Evolutionary conservation across 2,329 filamentous ascomycete genomes (phyloP).

Genomic region (Pestalotiopsis sp.): DNA sequence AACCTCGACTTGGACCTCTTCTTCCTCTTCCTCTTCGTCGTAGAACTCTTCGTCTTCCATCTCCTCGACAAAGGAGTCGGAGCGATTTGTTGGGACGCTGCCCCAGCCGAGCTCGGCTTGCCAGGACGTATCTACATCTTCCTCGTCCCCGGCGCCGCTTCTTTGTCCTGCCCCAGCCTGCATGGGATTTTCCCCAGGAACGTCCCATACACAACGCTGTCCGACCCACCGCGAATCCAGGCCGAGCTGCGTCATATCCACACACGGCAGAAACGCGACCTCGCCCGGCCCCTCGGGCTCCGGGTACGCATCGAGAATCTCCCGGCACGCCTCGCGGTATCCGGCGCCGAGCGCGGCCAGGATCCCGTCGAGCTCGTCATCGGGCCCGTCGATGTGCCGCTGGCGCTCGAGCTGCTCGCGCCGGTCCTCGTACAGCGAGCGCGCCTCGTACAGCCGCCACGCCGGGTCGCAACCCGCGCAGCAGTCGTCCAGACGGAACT

Average conservation of each 20-base stretch:
- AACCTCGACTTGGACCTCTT: not conserved
- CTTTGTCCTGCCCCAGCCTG: not conserved
- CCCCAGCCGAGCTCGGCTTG: not conserved
- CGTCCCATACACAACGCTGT: not conserved
- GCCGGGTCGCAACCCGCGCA: not conserved
- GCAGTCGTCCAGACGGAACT: not conserved
- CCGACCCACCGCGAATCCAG: not conserved
- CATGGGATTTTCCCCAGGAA: too few relatives aligned
- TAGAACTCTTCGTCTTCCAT: not conserved
- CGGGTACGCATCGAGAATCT: not conserved
- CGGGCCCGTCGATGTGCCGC: not conserved
- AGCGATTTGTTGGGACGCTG: not conserved
- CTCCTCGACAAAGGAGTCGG: not conserved
- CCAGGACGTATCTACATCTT: not conserved
- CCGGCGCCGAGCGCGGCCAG: not conserved
- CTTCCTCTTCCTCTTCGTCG: not conserved
- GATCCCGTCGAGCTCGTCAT: not conserved
- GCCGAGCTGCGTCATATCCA: not conserved
- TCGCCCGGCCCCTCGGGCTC: not conserved
- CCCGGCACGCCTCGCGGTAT: not conserved
- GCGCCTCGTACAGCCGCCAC: not conserved
- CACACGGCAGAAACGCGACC: not conserved
- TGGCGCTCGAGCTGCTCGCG: not conserved
- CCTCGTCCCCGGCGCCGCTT: not conserved
- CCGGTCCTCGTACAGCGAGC: not conserved